These are phyloP conservation scores for Coniochaeta prunicola DNA, from an alignment of 2,329 filamentous ascomycete genomes.

Conservation along the genomic window DNA sequence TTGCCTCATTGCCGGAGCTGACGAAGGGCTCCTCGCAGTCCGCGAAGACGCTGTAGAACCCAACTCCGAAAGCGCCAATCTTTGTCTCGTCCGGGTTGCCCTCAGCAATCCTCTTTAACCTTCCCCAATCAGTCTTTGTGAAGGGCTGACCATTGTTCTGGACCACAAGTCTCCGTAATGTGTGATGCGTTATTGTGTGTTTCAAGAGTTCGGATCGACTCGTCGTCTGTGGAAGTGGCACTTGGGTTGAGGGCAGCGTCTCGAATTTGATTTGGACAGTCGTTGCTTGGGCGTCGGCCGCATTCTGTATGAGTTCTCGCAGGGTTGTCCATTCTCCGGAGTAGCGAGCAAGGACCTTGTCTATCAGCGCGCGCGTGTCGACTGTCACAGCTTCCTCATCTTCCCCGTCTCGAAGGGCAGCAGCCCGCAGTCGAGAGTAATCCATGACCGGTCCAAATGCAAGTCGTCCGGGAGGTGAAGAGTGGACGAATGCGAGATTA, in stretches of 20 bases:
- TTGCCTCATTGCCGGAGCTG: conserved; percentile 82
- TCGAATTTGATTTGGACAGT: conserved; percentile 90
- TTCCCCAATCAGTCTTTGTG: conserved; percentile 82
- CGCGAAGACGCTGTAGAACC: conserved; percentile 97
- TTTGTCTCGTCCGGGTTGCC: conserved; percentile 98
- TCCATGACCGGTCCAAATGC: conserved; percentile 43
- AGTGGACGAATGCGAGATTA: background rate
- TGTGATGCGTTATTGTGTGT: conserved; percentile 79
- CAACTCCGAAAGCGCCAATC: conserved; percentile 96
- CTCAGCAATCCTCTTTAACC: conserved; percentile 95
- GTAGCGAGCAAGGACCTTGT: conserved; percentile 94
- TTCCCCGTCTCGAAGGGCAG: conserved; percentile 76
- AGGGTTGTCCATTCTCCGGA: conserved; percentile 90
- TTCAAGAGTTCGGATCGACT: conserved; percentile 68
- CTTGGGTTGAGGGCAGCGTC: conserved; percentile 72
- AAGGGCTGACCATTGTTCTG: conserved; percentile 90
- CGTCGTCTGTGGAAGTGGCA: conserved; percentile 60
- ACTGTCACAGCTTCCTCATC: conserved; percentile 97
- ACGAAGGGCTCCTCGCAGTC: conserved; percentile 98
- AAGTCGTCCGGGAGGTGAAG: background rate
- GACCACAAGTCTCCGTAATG: conserved; percentile 77
- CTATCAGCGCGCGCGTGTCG: conserved; percentile 92
- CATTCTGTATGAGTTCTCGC: conserved; percentile 94
- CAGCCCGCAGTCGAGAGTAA: conserved; percentile 71
- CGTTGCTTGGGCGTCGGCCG: conserved; percentile 89